phyloP scores from a whole-genome alignment of 305 asterid genomes.

The Rubia peregrina region DNA sequence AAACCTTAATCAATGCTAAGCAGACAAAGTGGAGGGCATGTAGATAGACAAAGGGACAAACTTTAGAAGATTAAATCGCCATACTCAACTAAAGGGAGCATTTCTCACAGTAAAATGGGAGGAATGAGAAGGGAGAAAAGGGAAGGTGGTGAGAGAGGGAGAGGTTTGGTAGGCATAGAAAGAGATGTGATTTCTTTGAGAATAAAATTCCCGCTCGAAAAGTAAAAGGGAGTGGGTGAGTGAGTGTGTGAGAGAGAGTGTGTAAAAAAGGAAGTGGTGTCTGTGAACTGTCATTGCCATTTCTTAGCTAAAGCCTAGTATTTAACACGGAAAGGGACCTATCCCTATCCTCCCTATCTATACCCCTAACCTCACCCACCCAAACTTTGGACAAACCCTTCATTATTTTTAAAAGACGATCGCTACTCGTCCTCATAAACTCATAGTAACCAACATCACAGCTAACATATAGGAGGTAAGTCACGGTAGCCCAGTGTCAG shows the following conservation, averaged over 20 bases:
- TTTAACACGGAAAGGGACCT: constrained; percentile 35
- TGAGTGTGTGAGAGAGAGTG: constrained; percentile 15
- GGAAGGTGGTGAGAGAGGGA: constrained; percentile 3
- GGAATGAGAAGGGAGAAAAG: not conserved
- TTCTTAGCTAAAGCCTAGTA: constrained; percentile 28
- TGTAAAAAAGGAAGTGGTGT: constrained; percentile 4
- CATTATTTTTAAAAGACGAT: not conserved
- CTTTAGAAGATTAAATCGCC: not conserved
- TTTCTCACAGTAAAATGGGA: not conserved
- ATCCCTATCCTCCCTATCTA: constrained; percentile 11
- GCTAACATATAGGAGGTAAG: too few species aligned
- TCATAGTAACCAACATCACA: too few species aligned
- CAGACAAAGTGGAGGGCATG: not conserved
- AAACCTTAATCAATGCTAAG: not conserved
- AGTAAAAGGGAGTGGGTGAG: constrained; percentile 19
- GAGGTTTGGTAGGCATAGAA: constrained; percentile 4
- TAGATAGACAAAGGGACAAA: constrained; percentile 16
- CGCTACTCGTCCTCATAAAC: too few species aligned
- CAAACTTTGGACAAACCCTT: not conserved
- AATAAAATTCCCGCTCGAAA: constrained; percentile 45
- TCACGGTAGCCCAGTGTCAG: too few species aligned
- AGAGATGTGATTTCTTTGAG: constrained; percentile 19
- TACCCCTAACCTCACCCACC: constrained; percentile 9
- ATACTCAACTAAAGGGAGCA: not conserved
- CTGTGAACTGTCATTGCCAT: constrained; percentile 19